Conservation (phyloP, 2,329 filamentous ascomycete species). For the Ascochyta lentis region DNA sequence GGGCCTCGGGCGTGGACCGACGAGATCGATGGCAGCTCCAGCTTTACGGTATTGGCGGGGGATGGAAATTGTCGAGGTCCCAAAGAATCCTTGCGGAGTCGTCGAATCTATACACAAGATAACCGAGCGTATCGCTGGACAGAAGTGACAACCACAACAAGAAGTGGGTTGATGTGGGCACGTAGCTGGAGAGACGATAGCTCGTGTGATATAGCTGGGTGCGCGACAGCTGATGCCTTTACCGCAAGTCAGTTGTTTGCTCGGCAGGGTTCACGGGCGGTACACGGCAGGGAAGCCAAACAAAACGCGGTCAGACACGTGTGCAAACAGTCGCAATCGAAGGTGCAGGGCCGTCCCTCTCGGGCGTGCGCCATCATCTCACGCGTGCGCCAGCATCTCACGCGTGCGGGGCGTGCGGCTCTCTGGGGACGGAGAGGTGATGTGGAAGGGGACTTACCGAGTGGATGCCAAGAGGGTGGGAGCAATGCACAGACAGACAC, state of each 20-base stretch:
- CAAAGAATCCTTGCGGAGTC: conserved; percentile 21
- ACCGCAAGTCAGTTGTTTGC: conserved; percentile 49
- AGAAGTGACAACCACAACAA: not conserved
- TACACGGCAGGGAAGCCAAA: conserved; percentile 32
- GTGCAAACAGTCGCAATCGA: conserved; percentile 38
- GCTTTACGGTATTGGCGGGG: conserved; percentile 75
- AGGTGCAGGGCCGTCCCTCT: not conserved
- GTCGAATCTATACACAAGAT: conserved; percentile 33
- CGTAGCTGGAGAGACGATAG: conserved; percentile 38
- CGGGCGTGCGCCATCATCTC: conserved; percentile 1
- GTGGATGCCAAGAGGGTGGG: conserved; percentile 22
- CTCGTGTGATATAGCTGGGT: conserved; percentile 18
- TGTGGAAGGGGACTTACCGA: conserved; percentile 24
- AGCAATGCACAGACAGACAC: conserved; percentile 6
- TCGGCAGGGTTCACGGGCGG: conserved; percentile 27
- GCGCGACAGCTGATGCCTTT: conserved; percentile 27
- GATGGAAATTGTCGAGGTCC: conserved; percentile 11
- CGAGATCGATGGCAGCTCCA: conserved; percentile 90
- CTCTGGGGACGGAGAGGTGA: not conserved
- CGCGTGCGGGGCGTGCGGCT: not conserved
- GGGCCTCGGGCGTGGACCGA: conserved; percentile 81
- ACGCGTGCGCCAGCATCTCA: conserved; percentile 15
- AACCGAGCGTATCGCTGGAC: conserved; percentile 28
- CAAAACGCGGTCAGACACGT: conserved; percentile 35
- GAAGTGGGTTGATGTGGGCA: conserved; percentile 32